These are phyloP conservation scores for Globisporangium rhizosaccharum DNA, from an alignment of 352 stramenopile species.

Conservation along the genomic window DNA sequence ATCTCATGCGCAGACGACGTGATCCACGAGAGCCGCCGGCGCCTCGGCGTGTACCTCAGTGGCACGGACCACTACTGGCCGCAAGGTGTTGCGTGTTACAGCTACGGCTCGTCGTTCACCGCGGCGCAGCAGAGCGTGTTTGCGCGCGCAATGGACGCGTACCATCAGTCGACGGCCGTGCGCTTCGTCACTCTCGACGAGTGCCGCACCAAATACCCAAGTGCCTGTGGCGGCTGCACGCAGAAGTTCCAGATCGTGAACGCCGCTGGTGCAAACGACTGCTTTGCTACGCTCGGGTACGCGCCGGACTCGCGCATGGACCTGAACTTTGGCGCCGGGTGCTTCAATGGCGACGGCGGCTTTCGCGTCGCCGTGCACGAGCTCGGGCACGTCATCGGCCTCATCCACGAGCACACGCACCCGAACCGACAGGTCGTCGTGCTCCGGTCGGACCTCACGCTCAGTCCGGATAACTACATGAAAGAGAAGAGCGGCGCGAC, in stretches of 20 bases:
- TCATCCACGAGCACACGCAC: slow-evolving; percentile 48
- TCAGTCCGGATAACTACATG: slow-evolving; percentile 50
- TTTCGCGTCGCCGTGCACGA: slow-evolving; percentile 36
- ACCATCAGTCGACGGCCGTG: slow-evolving; percentile 26
- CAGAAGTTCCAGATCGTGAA: slow-evolving; percentile 31
- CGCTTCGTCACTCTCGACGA: slow-evolving; percentile 29
- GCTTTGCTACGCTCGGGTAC: slow-evolving; percentile 40
- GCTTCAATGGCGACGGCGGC: slow-evolving; percentile 37
- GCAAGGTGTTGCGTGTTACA: slow-evolving; percentile 32
- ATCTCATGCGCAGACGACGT: slow-evolving; percentile 25
- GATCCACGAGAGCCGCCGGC: slow-evolving; percentile 32
- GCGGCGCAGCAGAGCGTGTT: slow-evolving; percentile 28
- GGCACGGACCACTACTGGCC: slow-evolving; percentile 30
- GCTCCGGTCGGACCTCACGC: slow-evolving; percentile 31
- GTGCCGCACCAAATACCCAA: slow-evolving; percentile 23
- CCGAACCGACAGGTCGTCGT: slow-evolving; percentile 37
- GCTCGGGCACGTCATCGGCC: slow-evolving; percentile 33
- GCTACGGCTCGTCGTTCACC: slow-evolving; percentile 23
- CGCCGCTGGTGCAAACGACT: slow-evolving; percentile 20
- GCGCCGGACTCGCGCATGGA: slow-evolving; percentile 29
- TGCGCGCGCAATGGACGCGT: slow-evolving; percentile 28
- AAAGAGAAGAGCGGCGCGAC: slow-evolving; percentile 21
- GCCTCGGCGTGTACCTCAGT: slow-evolving; percentile 31
- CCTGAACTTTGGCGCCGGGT: slow-evolving; percentile 36
- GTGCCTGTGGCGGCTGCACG: slow-evolving; percentile 33